Evolutionary conservation across 2,329 filamentous ascomycete species (phyloP).

Genomic region (Colletotrichum spaethianum): DNA sequence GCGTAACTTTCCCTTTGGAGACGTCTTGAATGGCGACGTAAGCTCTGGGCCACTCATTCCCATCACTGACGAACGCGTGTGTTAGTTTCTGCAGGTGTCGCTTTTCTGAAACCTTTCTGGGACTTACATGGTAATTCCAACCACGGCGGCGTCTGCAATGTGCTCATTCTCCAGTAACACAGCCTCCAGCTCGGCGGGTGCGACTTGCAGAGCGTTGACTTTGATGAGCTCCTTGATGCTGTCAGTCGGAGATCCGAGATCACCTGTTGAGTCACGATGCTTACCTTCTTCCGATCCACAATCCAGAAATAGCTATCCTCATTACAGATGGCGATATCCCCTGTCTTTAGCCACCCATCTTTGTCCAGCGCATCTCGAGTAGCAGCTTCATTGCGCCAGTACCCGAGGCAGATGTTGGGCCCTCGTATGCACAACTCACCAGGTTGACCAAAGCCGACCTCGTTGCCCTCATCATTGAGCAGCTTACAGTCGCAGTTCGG

Average conservation of each 20-base stretch:
- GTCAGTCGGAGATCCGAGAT: neutral
- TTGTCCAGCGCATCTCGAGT: slow-evolving; percentile 64
- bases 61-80: slow-evolving; percentile 50
- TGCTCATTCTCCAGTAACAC: slow-evolving; percentile 65
- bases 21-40: slow-evolving; percentile 66
- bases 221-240: slow-evolving; percentile 67
- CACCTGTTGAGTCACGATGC: slow-evolving; percentile 5
- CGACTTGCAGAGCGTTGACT: slow-evolving; percentile 72
- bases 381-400: slow-evolving; percentile 70
- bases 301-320: slow-evolving; percentile 62
- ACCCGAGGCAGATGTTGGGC: slow-evolving; percentile 71
- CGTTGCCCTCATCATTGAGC: slow-evolving; percentile 66
- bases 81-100: slow-evolving; percentile 1
- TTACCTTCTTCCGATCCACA: slow-evolving; percentile 63
- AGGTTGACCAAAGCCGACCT: slow-evolving; percentile 61
- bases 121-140: slow-evolving; percentile 64
- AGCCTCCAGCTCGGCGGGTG: slow-evolving; percentile 70
- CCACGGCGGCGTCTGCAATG: slow-evolving; percentile 68
- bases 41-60: slow-evolving; percentile 66
- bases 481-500: slow-evolving; percentile 69
- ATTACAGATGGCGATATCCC: slow-evolving; percentile 68
- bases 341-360: slow-evolving; percentile 72
- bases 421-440: slow-evolving; percentile 69
- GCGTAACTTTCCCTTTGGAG: slow-evolving; percentile 59
- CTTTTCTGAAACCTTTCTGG: neutral